Evolutionary conservation across 2,329 filamentous ascomycete species (phyloP), one percentile per base, ranked within the genome.

Genomic region (Knufia petricola): DNA sequence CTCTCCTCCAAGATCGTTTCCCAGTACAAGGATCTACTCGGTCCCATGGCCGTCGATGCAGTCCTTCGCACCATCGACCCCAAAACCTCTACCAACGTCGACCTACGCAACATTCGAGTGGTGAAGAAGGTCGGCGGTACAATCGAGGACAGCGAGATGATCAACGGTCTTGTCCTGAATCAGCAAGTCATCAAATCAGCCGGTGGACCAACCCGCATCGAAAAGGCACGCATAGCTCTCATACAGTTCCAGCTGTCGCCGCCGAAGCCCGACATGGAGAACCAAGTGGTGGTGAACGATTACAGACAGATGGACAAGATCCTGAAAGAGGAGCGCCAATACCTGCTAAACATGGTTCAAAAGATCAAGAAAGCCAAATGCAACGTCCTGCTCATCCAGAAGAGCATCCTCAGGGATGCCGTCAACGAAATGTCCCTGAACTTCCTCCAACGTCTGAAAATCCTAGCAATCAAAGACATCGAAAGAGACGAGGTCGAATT

Each of bases 241-340:
- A 96, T 98, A 59, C 92, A 98, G 67, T 98, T 98, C 78, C 92
- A 98, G 70, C 81, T 98, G 60, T 95, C 88, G 69, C 90, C 92
- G 40, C 92, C 92, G 1, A 98, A 98, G 72, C 92, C 92, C 59
- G 92, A 98, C 68, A 98, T 98, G 92, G 92, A 98, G 74, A 98
- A 98, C 72, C 92, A 94, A 64, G 96, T 98, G 56, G 84, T 94
- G 26, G 92, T 98, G 63, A 98, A 98, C 69, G 92, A 98, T 74
- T 98, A 98, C 77, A 81, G 92, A 64, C 92, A 98, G 68, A 98
- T 98, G 92, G 92, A 98, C 76, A 98, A 96, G 78, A 98, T 98
- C 58, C 79, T 98, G 60, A 98, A 98, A 73, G 92, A 98, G 72
- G 92, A 98, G 75, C 87, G 92, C 59, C 86, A 92, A 59, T 98